Evolutionary conservation across 108 stramenopile species (phyloP).

Genomic region (Skeletonema menzelii): DNA sequence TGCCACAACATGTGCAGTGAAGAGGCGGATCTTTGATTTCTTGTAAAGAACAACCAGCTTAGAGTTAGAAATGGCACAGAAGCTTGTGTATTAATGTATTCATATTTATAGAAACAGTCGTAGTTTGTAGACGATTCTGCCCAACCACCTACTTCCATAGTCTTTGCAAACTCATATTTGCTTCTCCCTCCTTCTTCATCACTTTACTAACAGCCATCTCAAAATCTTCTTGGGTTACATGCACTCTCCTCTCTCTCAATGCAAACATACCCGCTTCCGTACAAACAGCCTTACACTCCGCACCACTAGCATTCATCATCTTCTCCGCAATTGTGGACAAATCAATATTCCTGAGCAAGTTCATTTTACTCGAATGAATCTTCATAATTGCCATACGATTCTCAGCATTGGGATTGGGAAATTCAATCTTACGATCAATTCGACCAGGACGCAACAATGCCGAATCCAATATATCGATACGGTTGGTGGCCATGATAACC

Average conservation of each 20-base stretch:
- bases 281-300: constrained; percentile 99
- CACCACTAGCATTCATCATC: constrained; percentile 95
- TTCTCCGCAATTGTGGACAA: constrained; percentile 92
- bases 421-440: constrained; percentile 98
- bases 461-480: constrained; percentile 94
- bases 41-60: too few relatives aligned
- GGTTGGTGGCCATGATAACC: constrained; percentile 98
- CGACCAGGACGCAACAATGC: constrained; percentile 97
- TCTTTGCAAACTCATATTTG: constrained; percentile 93
- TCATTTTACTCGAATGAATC: constrained; percentile 98
- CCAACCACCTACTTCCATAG: constrained; percentile 92
- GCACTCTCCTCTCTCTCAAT: constrained; percentile 96
- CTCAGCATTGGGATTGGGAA: constrained; percentile 83
- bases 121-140: neutral
- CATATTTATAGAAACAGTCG: neutral
- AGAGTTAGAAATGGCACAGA: too few relatives aligned
- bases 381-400: constrained; percentile 94
- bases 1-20: too few relatives aligned
- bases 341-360: constrained; percentile 95
- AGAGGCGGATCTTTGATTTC: too few relatives aligned
- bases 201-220: constrained; percentile 99
- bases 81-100: neutral
- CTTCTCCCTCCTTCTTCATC: constrained; percentile 99
- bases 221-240: constrained; percentile 99
- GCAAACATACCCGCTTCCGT: constrained; percentile 99